phyloP scores from a whole-genome alignment of 768 basidiomycete genomes.

The Russula earlei region DNA sequence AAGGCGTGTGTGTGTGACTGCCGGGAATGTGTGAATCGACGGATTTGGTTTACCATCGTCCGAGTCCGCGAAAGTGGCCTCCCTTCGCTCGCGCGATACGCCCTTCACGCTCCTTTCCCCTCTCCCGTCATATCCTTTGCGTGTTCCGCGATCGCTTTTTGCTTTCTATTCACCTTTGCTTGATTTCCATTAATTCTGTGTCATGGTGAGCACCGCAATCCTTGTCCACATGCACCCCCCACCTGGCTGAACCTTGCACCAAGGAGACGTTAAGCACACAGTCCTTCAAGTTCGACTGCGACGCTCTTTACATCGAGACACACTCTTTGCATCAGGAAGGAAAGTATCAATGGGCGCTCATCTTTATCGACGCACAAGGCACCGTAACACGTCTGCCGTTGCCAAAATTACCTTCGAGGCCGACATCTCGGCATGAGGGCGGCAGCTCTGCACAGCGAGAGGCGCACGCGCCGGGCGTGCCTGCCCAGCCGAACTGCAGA shows the following conservation, averaged over 20 bases:
- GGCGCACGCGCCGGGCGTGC: neutral
- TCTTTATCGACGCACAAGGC: constrained; percentile 12
- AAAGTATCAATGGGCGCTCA: constrained; percentile 16
- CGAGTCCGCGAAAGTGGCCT: neutral
- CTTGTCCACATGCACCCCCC: neutral
- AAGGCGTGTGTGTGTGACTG: neutral
- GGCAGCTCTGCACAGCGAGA: constrained; percentile 4
- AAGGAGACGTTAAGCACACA: constrained; percentile 11
- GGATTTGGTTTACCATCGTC: neutral
- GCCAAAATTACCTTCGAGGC: constrained; percentile 8
- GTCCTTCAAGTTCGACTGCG: constrained; percentile 17
- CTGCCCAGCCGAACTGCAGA: neutral
- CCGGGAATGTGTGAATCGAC: constrained; percentile 3
- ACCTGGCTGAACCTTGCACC: neutral
- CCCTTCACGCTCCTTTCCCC: neutral
- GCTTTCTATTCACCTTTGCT: neutral
- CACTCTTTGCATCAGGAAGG: constrained; percentile 19
- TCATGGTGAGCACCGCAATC: constrained; percentile 5
- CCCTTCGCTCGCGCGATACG: neutral
- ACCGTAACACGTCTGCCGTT: constrained; percentile 8
- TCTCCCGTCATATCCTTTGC: neutral
- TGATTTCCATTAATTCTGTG: neutral
- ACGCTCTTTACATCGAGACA: constrained; percentile 20
- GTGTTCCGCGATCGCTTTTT: neutral
- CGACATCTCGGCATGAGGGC: constrained; percentile 9